Conservation (phyloP, 129 eudicot species). For the carrot (Daucus carota) region DNA sequence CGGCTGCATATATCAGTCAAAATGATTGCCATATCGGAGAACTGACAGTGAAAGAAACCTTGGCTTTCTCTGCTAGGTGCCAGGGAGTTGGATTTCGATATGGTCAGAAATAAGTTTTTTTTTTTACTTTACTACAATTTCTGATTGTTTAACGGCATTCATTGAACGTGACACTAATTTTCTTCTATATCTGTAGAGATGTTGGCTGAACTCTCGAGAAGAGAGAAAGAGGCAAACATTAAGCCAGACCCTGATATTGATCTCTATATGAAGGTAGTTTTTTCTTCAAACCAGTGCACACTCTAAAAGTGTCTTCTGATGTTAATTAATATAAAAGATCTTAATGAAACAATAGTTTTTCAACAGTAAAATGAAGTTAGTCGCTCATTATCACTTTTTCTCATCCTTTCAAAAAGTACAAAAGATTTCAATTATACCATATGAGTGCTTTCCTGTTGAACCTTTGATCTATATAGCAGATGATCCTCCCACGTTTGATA, state of each 20-base stretch:
- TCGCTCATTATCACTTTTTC: too few species aligned
- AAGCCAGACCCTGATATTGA: slow-evolving; percentile 70
- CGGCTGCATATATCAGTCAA: slow-evolving; percentile 83
- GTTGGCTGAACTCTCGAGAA: slow-evolving; percentile 56
- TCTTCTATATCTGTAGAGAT: slow-evolving; percentile 26
- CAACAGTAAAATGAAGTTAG: not conserved
- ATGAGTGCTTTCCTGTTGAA: not conserved
- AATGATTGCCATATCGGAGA: slow-evolving; percentile 77
- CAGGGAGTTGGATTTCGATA: slow-evolving; percentile 65
- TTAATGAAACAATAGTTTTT: not conserved
- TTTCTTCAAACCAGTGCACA: not conserved
- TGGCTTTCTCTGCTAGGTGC: slow-evolving; percentile 64
- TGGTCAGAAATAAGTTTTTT: slow-evolving; percentile 31
- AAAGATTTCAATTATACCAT: not conserved
- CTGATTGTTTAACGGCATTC: not conserved
- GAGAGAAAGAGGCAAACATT: slow-evolving; percentile 59
- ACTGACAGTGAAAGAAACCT: slow-evolving; percentile 85
- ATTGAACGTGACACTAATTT: not conserved
- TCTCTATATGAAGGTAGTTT: slow-evolving; percentile 55
- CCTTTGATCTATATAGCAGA: not conserved
- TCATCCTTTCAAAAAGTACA: too few species aligned
- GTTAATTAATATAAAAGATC: not conserved
- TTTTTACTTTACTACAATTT: not conserved
- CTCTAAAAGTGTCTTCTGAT: not conserved
- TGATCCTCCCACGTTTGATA: not conserved